Evolutionary conservation across 1,139 yeast genomes (phyloP).

Genomic region (Blastobotrys capitulatus): DNA sequence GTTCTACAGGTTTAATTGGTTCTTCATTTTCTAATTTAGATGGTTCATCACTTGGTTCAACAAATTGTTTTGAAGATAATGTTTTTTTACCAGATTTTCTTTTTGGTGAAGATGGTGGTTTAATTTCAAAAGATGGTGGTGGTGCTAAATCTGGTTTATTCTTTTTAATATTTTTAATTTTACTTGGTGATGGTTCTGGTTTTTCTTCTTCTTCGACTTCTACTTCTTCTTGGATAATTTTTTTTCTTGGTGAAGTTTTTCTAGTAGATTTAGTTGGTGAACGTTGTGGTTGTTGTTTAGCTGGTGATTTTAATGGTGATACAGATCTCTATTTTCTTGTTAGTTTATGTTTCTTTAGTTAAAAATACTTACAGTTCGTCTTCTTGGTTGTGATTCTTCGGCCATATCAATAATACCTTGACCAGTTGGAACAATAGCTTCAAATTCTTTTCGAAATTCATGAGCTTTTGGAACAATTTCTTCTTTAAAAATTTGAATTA

Average conservation of each 20-base stretch:
- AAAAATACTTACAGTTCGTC: constrained; percentile 12
- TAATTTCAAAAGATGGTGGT: constrained; percentile 4
- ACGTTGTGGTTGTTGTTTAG: constrained; percentile 1
- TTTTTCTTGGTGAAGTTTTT: constrained; percentile 6
- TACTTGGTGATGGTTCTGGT: constrained; percentile 1
- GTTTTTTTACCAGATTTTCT: constrained; percentile 15
- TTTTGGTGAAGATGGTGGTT: constrained; percentile 12
- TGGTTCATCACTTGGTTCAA: constrained; percentile 11
- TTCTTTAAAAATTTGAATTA: constrained; percentile 48
- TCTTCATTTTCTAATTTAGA: constrained; percentile 13
- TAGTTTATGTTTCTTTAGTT: background rate
- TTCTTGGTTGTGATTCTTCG: constrained; percentile 12
- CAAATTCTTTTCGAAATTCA: constrained; percentile 31
- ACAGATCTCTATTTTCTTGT: constrained; percentile 15
- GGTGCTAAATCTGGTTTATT: constrained; percentile 10
- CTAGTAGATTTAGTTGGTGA: constrained; percentile 9
- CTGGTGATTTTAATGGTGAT: constrained; percentile 20
- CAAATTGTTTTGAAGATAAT: constrained; percentile 14
- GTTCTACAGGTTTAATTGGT: background rate
- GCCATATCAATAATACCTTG: constrained; percentile 32
- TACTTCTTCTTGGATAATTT: background rate
- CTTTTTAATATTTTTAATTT: constrained; percentile 1
- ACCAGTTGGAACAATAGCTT: constrained; percentile 26
- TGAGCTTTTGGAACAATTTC: constrained; percentile 42
- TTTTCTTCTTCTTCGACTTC: constrained; percentile 1